phyloP scores from a whole-genome alignment of 768 basidiomycete genomes.

The Daedaleopsis nitida region DNA sequence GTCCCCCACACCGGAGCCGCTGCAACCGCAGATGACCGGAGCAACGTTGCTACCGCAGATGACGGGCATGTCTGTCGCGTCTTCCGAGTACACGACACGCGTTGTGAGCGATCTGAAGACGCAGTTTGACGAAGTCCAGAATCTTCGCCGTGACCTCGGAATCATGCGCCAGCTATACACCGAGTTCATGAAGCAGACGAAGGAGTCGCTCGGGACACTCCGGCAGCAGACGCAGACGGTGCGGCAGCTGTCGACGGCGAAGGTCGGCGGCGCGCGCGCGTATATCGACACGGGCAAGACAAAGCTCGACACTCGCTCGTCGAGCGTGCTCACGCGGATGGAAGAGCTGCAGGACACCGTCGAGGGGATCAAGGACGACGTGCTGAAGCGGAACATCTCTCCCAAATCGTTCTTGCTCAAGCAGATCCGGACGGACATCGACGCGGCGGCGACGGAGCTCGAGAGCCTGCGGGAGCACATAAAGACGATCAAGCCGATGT shows the following conservation, averaged over 20 bases:
- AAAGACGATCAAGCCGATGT: constrained; percentile 89
- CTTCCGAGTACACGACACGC: constrained; percentile 69
- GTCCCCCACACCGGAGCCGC: constrained; percentile 27
- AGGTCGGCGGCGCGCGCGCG: constrained; percentile 82
- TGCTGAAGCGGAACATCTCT: constrained; percentile 82
- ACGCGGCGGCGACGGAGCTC: constrained; percentile 65
- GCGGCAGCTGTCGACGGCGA: constrained; percentile 79
- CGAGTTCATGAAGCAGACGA: constrained; percentile 91
- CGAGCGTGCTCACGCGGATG: constrained; percentile 87
- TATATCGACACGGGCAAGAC: constrained; percentile 92
- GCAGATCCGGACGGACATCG: constrained; percentile 71
- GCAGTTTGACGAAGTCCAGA: constrained; percentile 95
- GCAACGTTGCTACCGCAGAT: constrained; percentile 68
- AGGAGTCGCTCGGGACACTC: constrained; percentile 76
- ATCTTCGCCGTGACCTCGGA: constrained; percentile 89
- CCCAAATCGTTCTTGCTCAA: constrained; percentile 77
- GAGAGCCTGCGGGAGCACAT: constrained; percentile 82
- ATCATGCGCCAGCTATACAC: constrained; percentile 94
- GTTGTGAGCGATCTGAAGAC: constrained; percentile 83
- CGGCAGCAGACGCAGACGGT: constrained; percentile 86
- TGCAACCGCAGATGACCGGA: constrained; percentile 63
- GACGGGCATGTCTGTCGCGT: constrained; percentile 70
- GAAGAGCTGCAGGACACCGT: constrained; percentile 93
- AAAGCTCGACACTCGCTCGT: constrained; percentile 87
- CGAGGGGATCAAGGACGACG: constrained; percentile 88